Conservation (phyloP, 2,329 filamentous ascomycete genomes). For the Colletotrichum orbiculare region DNA sequence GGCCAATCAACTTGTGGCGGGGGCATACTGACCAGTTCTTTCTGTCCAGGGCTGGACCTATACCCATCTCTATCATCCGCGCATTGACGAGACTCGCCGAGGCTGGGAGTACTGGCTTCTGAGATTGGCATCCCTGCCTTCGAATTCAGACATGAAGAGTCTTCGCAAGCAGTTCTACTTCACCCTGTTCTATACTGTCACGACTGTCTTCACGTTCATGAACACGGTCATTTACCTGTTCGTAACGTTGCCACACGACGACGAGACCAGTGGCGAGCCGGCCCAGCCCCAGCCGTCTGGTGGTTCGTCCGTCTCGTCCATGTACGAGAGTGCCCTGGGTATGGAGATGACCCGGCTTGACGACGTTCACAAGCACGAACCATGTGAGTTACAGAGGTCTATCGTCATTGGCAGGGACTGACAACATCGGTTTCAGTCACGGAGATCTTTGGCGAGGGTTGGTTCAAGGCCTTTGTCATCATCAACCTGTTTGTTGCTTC, state of each 20-base stretch:
- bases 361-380: constrained; percentile 26
- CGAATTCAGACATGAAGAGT: constrained; percentile 47
- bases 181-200: constrained; percentile 61
- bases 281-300: constrained; percentile 33
- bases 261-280: constrained; percentile 31
- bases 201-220: constrained; percentile 59
- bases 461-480: constrained; percentile 59
- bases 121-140: constrained; percentile 57
- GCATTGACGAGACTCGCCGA: constrained; percentile 50
- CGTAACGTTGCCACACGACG: constrained; percentile 48
- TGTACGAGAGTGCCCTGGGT: constrained; percentile 4
- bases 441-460: constrained; percentile 59
- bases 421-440: constrained; percentile 49
- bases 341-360: constrained; percentile 40
- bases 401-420: neutral
- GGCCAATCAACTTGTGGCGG: neutral
- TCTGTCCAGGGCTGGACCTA: constrained; percentile 60
- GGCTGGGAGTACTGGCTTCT: constrained; percentile 51
- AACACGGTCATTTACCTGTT: constrained; percentile 64
- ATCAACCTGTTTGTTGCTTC: constrained; percentile 58
- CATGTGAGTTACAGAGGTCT: constrained; percentile 29
- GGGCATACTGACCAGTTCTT: neutral
- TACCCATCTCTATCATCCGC: constrained; percentile 61
- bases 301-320: constrained; percentile 6
- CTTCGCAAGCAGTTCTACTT: constrained; percentile 59